Percentiles rank a stretch among this genome's conserved stretches.
Evolutionary conservation across 805 yeast genomes (phyloP).

Genomic region (Teunomyces stri): DNA sequence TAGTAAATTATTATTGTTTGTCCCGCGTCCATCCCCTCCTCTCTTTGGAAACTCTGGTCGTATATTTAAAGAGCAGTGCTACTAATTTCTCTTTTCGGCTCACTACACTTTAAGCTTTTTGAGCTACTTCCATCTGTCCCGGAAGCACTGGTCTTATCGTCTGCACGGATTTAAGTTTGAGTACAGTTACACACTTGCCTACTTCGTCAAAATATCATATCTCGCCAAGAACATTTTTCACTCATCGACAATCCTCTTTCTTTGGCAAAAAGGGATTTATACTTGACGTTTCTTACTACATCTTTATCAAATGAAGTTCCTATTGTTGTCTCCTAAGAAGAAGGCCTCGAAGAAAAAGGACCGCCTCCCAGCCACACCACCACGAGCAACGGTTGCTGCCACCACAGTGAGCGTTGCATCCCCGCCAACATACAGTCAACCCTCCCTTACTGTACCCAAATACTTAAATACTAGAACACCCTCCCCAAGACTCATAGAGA

Average conservation of each 20-base stretch:
- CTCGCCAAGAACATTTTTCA: neutral
- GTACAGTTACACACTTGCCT: neutral
- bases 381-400: neutral
- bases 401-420: neutral
- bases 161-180: neutral
- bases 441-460: neutral
- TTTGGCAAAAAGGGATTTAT: neutral
- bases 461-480: neutral
- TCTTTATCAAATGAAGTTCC: neutral
- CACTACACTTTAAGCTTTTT: neutral
- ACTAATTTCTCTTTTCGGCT: neutral
- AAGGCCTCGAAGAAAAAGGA: neutral
- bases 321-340: constrained; percentile 1
- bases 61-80: neutral
- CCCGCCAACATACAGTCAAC: neutral
- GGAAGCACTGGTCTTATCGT: neutral
- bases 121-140: neutral
- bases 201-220: neutral
- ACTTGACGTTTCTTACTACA: neutral
- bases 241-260: neutral
- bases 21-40: neutral
- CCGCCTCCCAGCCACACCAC: neutral
- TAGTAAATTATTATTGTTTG: neutral
- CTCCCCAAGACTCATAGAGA: neutral
- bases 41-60: neutral